These are phyloP conservation scores for Schoenoplectus tabernaemontani DNA, from an alignment of 202 grass and related monocot species.

Conservation along the genomic window DNA sequence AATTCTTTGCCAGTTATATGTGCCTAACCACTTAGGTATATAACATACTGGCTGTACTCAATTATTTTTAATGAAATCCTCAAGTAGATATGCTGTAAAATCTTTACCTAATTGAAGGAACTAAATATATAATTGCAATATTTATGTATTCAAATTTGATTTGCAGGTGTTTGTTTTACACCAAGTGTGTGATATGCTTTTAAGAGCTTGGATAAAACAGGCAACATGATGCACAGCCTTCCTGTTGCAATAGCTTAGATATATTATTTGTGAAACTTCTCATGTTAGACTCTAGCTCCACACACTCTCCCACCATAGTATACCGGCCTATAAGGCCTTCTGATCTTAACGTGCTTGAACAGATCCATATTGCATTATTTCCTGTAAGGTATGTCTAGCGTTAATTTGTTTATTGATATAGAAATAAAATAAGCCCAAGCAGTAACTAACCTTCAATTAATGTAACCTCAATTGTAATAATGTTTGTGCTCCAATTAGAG, in stretches of 20 bases:
- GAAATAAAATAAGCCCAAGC: neutral
- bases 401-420: neutral
- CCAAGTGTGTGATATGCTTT: neutral
- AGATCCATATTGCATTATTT: slow-evolving; percentile 80
- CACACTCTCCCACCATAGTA: slow-evolving; percentile 53
- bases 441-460: slow-evolving; percentile 18
- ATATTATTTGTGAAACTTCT: slow-evolving; percentile 45
- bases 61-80: neutral
- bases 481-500: neutral
- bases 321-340: slow-evolving; percentile 86
- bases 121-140: neutral
- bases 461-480: neutral
- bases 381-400: slow-evolving; percentile 59
- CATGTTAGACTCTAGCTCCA: slow-evolving; percentile 84
- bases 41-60: no score
- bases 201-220: neutral
- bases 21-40: no score
- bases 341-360: slow-evolving; percentile 80
- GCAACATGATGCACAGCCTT: neutral
- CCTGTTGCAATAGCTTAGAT: neutral
- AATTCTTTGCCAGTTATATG: no score
- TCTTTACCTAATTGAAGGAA: neutral
- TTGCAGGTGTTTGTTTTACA: slow-evolving; percentile 12
- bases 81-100: neutral
- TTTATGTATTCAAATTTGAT: neutral